Base-by-base conservation (phyloP, 2,329 filamentous ascomycete species). In the Verticillium klebahnii region DNA sequence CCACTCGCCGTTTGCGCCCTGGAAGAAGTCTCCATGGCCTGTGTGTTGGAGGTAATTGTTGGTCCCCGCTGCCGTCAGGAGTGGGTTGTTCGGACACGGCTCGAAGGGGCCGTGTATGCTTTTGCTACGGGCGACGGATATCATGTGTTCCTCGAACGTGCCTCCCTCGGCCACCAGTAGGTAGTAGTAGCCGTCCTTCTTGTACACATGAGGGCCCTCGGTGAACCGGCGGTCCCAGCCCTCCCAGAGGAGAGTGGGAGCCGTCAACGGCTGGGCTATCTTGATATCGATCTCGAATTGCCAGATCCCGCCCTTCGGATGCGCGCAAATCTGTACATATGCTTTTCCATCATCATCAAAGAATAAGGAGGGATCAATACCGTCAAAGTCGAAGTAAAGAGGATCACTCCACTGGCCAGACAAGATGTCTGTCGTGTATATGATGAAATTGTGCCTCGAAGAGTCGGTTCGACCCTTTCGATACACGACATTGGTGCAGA, bases 81-180 rank as follows among this genome's bases (percentile, higher is more conserved):
- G 70, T 0, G 77, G 77, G 62, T 80, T 79, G 17, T 68, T 58
- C 12, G 69, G 65, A 60, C 71, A 74, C 0, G 67, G 63, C n/a
- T 74, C 72, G 57, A 76, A 79, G 0, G 76, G 77, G 0, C 75
- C 77, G 11, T 61, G 72, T 12, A 77, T 70, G 36, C 69, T 64
- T 7, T 60, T 65, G 0, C 74, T 70, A 1, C 74, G 70, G 0
- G 74, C 76, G 32, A 76, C 74, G 1, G 72, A 75, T n/a, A 74
- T 69, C 56, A 72, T 70, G 59, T 79, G 77, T 9, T 72, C 67
- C 1, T 67, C 68, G 5, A 67, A 70, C 1, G 80, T 82, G 9
- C 80, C 80, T 0, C 78, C 79, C 64, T 83, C 79, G 0, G 79
- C 78, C 2, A 80, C 80, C 57, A 82, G 71, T n/a, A 83, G 72